Conservation (phyloP, 2,329 filamentous ascomycete genomes). For the Raffaelea albimanens region DNA sequence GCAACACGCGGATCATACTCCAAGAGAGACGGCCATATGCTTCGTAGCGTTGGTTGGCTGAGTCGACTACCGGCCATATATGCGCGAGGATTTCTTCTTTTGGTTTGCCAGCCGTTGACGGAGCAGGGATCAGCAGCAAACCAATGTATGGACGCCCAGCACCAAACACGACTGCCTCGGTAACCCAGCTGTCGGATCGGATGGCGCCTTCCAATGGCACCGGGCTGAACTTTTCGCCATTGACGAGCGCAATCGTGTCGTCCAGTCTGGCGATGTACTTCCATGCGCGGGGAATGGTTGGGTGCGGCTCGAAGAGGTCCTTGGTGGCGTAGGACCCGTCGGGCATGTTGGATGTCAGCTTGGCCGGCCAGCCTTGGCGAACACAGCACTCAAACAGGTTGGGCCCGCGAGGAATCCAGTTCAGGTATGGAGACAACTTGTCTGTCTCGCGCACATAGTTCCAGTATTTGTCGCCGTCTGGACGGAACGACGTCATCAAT, state of each 20-base stretch:
- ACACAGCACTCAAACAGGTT: conserved; percentile 27
- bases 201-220: conserved; percentile 1
- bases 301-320: conserved; percentile 31
- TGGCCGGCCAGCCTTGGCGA: conserved; percentile 26
- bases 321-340: conserved; percentile 25
- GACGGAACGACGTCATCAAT: conserved; percentile 50
- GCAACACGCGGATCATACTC: conserved; percentile 40
- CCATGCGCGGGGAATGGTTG: conserved; percentile 29
- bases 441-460: conserved; percentile 45
- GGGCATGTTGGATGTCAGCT: conserved; percentile 15
- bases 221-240: conserved; percentile 14
- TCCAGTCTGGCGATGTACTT: conserved; percentile 36
- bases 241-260: conserved; percentile 32
- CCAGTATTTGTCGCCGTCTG: conserved; percentile 45
- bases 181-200: conserved; percentile 21
- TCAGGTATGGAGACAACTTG: conserved; percentile 18
- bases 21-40: conserved; percentile 29
- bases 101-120: neutral
- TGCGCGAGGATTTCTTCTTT: conserved; percentile 22
- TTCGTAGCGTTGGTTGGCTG: conserved; percentile 20
- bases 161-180: conserved; percentile 45
- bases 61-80: conserved; percentile 24
- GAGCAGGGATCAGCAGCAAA: conserved; percentile 32
- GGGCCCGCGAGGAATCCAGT: conserved; percentile 22
- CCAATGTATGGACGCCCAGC: conserved; percentile 36